Conservation (phyloP, 176 grass and related monocot species). For the Avena sativa region DNA sequence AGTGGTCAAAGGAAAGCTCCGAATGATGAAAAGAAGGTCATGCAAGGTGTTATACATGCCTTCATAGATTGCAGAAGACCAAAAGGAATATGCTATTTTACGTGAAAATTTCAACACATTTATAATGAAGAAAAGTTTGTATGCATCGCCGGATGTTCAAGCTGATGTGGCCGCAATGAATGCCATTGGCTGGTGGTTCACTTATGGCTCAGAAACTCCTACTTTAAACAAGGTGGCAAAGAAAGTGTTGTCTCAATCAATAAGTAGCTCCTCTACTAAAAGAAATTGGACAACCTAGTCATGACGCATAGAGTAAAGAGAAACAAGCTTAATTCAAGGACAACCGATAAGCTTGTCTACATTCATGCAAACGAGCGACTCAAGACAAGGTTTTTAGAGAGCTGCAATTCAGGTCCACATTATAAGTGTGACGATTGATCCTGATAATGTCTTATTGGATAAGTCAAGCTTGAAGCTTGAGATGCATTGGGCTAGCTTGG, state of each 20-base stretch:
- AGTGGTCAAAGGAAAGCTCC: no score
- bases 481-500: not conserved
- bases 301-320: no score
- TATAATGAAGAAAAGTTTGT: no score
- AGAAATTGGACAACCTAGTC: no score
- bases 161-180: no score
- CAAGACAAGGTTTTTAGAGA: not conserved
- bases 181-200: not conserved
- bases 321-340: not conserved
- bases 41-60: no score
- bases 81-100: no score
- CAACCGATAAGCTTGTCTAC: not conserved
- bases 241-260: no score
- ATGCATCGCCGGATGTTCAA: no score
- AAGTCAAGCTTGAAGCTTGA: not conserved
- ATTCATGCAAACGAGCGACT: not conserved
- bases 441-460: not conserved
- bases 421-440: not conserved
- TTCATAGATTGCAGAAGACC: no score
- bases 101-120: no score
- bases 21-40: not conserved
- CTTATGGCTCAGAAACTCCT: not conserved
- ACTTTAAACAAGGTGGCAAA: not conserved
- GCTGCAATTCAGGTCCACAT: not conserved
- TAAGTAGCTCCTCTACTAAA: no score